These are phyloP conservation scores for Trichoderma afroharzianum DNA, from an alignment of 2,329 filamentous ascomycete species.

Conservation along the genomic window DNA sequence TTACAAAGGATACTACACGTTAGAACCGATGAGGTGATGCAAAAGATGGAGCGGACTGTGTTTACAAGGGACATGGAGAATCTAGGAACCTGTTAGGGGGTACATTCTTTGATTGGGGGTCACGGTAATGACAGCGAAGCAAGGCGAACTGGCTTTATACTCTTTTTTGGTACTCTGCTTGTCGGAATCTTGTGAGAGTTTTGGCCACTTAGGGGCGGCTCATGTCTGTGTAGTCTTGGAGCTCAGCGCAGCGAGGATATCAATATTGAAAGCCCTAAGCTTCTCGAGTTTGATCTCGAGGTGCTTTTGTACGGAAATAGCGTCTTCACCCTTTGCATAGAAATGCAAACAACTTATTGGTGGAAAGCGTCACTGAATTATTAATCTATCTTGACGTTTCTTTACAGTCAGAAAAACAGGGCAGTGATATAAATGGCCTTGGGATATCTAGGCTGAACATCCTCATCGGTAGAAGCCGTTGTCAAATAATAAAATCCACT, in stretches of 20 bases:
- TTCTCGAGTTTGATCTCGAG: neutral
- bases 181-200: neutral
- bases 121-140: neutral
- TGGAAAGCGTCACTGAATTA: neutral
- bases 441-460: neutral
- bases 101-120: neutral
- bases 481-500: neutral
- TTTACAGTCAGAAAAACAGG: neutral
- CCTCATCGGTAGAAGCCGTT: neutral
- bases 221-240: neutral
- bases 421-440: neutral
- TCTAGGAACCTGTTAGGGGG: neutral
- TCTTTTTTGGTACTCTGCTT: neutral
- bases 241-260: neutral
- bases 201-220: neutral
- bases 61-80: neutral
- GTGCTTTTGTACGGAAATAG: neutral
- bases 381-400: neutral
- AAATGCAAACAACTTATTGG: neutral
- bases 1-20: constrained; percentile 40
- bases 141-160: neutral
- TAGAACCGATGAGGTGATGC: constrained; percentile 19
- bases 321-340: neutral
- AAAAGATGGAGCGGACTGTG: neutral
- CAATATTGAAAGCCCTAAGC: neutral